Evolutionary conservation across 139 green algal genomes (phyloP).

Genomic region (Coccomyxa sp.): DNA sequence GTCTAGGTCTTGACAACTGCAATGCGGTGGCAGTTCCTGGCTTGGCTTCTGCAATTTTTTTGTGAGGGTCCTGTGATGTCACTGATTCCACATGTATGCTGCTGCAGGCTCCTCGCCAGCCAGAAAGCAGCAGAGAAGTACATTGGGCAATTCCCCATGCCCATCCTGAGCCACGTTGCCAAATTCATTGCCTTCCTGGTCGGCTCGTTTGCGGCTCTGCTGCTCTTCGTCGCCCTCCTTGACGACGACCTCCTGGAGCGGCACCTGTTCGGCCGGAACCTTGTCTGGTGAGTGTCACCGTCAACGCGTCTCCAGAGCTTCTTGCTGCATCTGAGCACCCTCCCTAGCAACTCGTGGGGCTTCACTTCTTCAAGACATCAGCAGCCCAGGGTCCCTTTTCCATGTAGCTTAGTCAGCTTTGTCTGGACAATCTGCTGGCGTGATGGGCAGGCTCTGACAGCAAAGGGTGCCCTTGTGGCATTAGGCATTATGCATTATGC

Average conservation of each 20-base stretch:
- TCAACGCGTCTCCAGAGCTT: not conserved
- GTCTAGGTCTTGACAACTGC: no score
- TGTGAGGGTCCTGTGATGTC: no score
- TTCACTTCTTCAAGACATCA: not conserved
- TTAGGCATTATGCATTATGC: no score
- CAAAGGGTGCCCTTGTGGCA: no score
- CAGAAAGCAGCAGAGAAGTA: slow-evolving; percentile 77
- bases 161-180: slow-evolving; percentile 54
- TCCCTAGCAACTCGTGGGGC: no score
- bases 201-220: slow-evolving; percentile 81
- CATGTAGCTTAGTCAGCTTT: no score
- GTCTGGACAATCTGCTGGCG: no score
- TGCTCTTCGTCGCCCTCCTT: slow-evolving; percentile 70
- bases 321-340: not conserved
- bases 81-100: no score
- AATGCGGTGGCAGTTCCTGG: no score
- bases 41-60: no score
- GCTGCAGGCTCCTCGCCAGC: slow-evolving; percentile 60
- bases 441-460: no score
- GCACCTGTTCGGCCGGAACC: slow-evolving; percentile 58
- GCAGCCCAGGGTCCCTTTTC: not conserved
- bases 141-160: slow-evolving; percentile 88
- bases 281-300: slow-evolving; percentile 58
- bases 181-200: slow-evolving; percentile 81
- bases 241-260: slow-evolving; percentile 81